phyloP scores from a whole-genome alignment of 345 rosid genomes.

The Salix suchowensis region DNA sequence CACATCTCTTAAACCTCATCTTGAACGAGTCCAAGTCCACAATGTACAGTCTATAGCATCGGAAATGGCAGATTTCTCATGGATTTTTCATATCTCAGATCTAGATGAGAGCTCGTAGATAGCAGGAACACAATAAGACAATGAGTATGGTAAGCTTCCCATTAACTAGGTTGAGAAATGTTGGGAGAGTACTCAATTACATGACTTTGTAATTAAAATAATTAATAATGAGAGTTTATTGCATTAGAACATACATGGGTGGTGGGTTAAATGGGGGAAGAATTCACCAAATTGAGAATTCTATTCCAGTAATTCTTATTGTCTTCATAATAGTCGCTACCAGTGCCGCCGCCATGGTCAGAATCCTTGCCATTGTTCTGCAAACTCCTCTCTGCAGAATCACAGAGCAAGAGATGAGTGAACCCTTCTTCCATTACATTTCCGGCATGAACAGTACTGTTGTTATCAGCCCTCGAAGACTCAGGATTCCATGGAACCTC shows the following conservation, averaged over 20 bases:
- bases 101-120: too few relatives aligned
- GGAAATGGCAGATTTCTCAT: background rate
- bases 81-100: background rate
- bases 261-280: slow-evolving; percentile 75
- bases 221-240: background rate
- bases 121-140: background rate
- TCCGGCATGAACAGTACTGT: slow-evolving; percentile 15
- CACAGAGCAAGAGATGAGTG: slow-evolving; percentile 62
- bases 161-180: background rate
- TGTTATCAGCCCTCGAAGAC: slow-evolving; percentile 26
- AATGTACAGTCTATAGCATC: too few relatives aligned
- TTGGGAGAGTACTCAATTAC: background rate
- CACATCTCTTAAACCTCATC: background rate
- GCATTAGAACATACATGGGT: slow-evolving; percentile 30
- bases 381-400: slow-evolving; percentile 42
- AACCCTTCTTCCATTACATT: slow-evolving; percentile 62
- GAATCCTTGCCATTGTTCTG: slow-evolving; percentile 47
- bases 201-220: background rate
- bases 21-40: background rate
- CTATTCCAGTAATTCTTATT: slow-evolving; percentile 94
- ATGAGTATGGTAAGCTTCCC: background rate
- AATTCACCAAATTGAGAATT: slow-evolving; percentile 87
- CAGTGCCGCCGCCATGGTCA: slow-evolving; percentile 34
- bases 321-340: slow-evolving; percentile 59
- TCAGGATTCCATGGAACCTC: slow-evolving; percentile 47